Evolutionary conservation across 2,329 filamentous ascomycete genomes (phyloP).

Genomic region (Alternaria gaisen): DNA sequence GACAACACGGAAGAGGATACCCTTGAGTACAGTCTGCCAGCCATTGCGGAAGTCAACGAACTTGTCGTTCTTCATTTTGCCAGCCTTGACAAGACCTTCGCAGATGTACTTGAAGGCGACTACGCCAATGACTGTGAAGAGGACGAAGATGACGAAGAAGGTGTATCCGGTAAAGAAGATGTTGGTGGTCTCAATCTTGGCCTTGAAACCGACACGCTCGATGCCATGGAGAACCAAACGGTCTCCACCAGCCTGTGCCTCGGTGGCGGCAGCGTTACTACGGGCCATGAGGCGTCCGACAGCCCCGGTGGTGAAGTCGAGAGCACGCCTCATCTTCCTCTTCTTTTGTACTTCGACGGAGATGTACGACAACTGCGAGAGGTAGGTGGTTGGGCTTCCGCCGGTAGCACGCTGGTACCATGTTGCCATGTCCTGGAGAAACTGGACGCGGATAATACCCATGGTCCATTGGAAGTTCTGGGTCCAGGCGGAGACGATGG

Average conservation of each 20-base stretch:
- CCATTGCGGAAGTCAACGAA: conserved; percentile 94
- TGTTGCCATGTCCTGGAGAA: conserved; percentile 86
- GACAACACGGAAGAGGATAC: conserved; percentile 88
- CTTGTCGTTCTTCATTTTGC: conserved; percentile 82
- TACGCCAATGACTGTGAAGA: conserved; percentile 76
- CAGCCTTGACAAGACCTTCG: conserved; percentile 76
- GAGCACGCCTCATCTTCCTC: conserved; percentile 58
- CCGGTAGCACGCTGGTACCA: conserved; percentile 97
- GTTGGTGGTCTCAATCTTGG: conserved; percentile 87
- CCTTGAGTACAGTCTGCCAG: conserved; percentile 91
- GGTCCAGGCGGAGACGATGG: conserved; percentile 90
- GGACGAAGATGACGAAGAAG: conserved; percentile 87
- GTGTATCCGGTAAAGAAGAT: conserved; percentile 90
- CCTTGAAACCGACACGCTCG: conserved; percentile 85
- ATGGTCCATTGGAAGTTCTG: conserved; percentile 99
- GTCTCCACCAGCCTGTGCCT: conserved; percentile 41
- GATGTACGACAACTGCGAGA: conserved; percentile 75
- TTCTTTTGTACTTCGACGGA: conserved; percentile 90
- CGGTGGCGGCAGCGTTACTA: conserved; percentile 58
- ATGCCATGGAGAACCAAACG: conserved; percentile 76
- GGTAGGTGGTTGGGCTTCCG: conserved; percentile 79
- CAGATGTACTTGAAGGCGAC: conserved; percentile 81
- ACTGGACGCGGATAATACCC: conserved; percentile 89
- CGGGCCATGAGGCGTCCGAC: conserved; percentile 48
- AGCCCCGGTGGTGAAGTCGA: conserved; percentile 32